Evolutionary conservation across 2,329 filamentous ascomycete species (phyloP).

Genomic region (Trichophyton simii): DNA sequence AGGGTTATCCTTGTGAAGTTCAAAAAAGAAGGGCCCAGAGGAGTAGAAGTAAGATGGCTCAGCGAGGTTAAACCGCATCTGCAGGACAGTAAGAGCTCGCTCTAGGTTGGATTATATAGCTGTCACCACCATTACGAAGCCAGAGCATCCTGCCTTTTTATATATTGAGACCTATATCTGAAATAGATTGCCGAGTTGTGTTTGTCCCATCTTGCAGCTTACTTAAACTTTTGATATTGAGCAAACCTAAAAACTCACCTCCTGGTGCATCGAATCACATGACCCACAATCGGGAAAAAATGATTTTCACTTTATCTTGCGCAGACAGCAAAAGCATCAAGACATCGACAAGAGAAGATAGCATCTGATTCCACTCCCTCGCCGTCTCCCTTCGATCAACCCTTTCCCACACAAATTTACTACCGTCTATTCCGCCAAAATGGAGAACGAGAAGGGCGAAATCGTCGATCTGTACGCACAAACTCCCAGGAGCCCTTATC

Average conservation of each 20-base stretch:
- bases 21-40: slow-evolving; percentile 43
- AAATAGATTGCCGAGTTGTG: background rate
- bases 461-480: slow-evolving; percentile 89
- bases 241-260: background rate
- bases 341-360: slow-evolving; percentile 1
- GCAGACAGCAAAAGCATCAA: slow-evolving; percentile 6
- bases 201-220: background rate
- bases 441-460: slow-evolving; percentile 99
- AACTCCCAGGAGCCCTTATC: background rate
- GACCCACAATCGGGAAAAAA: slow-evolving; percentile 15
- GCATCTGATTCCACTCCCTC: background rate
- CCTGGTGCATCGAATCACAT: slow-evolving; percentile 10
- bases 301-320: slow-evolving; percentile 1
- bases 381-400: slow-evolving; percentile 2
- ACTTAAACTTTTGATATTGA: background rate
- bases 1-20: slow-evolving; percentile 47
- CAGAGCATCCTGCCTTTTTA: background rate
- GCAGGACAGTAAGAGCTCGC: slow-evolving; percentile 16
- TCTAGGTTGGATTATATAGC: background rate
- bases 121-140: background rate
- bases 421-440: slow-evolving; percentile 45
- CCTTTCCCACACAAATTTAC: slow-evolving; percentile 12
- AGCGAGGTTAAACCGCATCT: slow-evolving; percentile 33
- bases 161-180: background rate
- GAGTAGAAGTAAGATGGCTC: slow-evolving; percentile 40